Percentiles rank a stretch among this genome's conserved stretches.
phyloP scores from a whole-genome alignment of 2,329 filamentous ascomycete species.

The Rosellinia necatrix region DNA sequence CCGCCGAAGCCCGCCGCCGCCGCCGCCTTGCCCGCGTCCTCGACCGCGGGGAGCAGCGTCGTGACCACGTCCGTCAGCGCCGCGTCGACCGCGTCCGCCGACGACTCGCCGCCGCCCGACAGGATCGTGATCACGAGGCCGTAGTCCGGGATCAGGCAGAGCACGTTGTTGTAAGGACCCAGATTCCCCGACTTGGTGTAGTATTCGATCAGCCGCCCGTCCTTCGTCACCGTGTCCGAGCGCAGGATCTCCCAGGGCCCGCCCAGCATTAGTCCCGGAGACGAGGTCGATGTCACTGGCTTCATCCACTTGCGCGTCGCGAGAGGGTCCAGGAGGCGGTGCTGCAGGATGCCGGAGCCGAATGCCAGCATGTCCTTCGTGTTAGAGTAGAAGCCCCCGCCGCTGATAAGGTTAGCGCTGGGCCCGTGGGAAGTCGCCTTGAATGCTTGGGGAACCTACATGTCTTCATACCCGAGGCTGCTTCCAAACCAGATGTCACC shows the following conservation, averaged over 20 bases:
- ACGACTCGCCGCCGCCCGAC: conserved; percentile 34
- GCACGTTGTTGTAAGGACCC: conserved; percentile 39
- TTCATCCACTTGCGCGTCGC: conserved; percentile 40
- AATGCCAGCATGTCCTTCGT: conserved; percentile 36
- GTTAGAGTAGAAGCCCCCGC: conserved; percentile 40
- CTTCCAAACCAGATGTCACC: conserved; percentile 34
- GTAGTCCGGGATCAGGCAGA: conserved; percentile 43
- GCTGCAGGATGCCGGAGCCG: conserved; percentile 35
- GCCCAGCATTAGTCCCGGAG: conserved; percentile 38
- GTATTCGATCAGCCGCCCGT: conserved; percentile 39
- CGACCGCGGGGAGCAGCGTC: conserved; percentile 47
- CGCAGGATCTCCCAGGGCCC: conserved; percentile 44
- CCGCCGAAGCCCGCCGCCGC: conserved; percentile 42
- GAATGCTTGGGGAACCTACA: conserved; percentile 23
- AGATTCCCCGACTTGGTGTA: conserved; percentile 44
- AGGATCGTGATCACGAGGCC: conserved; percentile 39
- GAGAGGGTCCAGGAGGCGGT: conserved; percentile 31
- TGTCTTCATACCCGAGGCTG: conserved; percentile 36
- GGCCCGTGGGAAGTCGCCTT: neutral
- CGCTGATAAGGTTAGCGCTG: conserved; percentile 19
- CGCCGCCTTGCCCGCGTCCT: conserved; percentile 47
- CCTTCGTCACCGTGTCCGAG: conserved; percentile 38
- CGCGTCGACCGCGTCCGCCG: conserved; percentile 29
- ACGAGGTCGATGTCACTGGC: conserved; percentile 37
- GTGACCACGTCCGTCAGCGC: conserved; percentile 39